These are phyloP conservation scores for Phanerochaete sordida DNA, from an alignment of 768 basidiomycete genomes.

Conservation along the genomic window DNA sequence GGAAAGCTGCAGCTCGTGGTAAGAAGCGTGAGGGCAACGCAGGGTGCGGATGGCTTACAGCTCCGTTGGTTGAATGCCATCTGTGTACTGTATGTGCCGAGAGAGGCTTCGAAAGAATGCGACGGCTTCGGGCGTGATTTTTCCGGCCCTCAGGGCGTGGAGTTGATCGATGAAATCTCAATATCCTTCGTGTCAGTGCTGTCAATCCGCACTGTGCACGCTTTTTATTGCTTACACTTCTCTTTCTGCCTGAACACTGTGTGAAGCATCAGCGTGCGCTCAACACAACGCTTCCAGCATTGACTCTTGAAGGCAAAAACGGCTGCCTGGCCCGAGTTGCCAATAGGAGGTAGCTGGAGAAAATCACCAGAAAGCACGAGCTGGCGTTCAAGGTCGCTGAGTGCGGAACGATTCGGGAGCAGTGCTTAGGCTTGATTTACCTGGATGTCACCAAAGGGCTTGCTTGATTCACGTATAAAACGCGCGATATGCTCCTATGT, in stretches of 20 bases:
- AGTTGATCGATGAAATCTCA: conserved; percentile 73
- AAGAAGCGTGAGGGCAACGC: too few relatives aligned
- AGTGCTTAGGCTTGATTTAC: conserved; percentile 29
- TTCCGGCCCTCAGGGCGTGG: conserved; percentile 80
- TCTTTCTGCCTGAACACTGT: conserved; percentile 90
- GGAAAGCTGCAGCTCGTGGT: neutral
- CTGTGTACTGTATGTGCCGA: conserved; percentile 55
- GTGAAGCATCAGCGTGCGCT: conserved; percentile 39
- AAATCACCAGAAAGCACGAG: conserved; percentile 85
- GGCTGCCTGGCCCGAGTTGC: conserved; percentile 33
- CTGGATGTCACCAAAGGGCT: conserved; percentile 85
- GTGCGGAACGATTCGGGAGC: neutral
- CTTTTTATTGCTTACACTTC: conserved; percentile 39
- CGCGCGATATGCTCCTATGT: conserved; percentile 59
- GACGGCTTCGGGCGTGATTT: conserved; percentile 40
- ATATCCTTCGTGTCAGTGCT: too few relatives aligned
- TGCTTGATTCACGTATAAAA: conserved; percentile 42
- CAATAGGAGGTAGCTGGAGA: conserved; percentile 86
- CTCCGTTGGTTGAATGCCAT: conserved; percentile 79
- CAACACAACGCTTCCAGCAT: conserved; percentile 72
- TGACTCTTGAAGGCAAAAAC: conserved; percentile 80
- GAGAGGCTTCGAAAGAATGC: conserved; percentile 51
- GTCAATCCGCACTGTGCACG: too few relatives aligned
- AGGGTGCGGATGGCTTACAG: too few relatives aligned
- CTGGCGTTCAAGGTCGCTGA: neutral